Percentiles rank a stretch among this genome's conserved stretches.
Conservation (phyloP, 2,329 filamentous ascomycete genomes). For the Neofusicoccum laricinum region DNA sequence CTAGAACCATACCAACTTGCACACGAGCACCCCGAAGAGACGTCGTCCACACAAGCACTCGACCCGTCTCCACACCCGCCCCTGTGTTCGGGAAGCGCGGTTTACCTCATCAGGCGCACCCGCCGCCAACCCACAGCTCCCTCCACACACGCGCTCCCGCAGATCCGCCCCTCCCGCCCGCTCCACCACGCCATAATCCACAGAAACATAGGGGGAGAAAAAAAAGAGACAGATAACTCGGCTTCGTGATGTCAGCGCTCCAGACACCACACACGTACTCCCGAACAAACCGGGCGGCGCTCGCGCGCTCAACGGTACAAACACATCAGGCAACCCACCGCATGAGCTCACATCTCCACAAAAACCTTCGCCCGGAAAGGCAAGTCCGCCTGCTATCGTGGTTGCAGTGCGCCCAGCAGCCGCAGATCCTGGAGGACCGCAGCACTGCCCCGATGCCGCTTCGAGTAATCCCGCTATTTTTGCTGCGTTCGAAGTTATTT, state of each 20-base stretch:
- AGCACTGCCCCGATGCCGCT: neutral
- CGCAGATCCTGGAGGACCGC: too few relatives aligned
- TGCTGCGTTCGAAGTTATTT: slow-evolving; percentile 9
- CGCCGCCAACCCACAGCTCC: neutral
- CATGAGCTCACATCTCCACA: neutral
- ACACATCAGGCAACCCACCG: neutral
- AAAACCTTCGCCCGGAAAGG: neutral
- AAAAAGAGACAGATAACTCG: too few relatives aligned
- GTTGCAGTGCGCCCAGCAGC: neutral
- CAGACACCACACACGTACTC: too few relatives aligned
- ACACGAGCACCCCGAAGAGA: too few relatives aligned
- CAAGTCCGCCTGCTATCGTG: neutral
- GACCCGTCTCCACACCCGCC: neutral
- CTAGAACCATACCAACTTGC: too few relatives aligned
- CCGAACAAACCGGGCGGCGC: too few relatives aligned
- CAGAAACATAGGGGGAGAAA: too few relatives aligned
- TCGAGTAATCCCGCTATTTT: neutral
- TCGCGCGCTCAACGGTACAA: neutral
- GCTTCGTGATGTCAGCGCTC: too few relatives aligned
- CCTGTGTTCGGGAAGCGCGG: neutral
- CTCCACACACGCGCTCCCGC: too few relatives aligned
- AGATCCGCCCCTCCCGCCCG: too few relatives aligned
- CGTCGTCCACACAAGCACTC: too few relatives aligned
- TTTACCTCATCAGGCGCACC: neutral
- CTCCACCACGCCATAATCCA: too few relatives aligned